These are phyloP conservation scores for Aspergillus sojae DNA, from an alignment of 2,329 filamentous ascomycete genomes.

Conservation along the genomic window DNA sequence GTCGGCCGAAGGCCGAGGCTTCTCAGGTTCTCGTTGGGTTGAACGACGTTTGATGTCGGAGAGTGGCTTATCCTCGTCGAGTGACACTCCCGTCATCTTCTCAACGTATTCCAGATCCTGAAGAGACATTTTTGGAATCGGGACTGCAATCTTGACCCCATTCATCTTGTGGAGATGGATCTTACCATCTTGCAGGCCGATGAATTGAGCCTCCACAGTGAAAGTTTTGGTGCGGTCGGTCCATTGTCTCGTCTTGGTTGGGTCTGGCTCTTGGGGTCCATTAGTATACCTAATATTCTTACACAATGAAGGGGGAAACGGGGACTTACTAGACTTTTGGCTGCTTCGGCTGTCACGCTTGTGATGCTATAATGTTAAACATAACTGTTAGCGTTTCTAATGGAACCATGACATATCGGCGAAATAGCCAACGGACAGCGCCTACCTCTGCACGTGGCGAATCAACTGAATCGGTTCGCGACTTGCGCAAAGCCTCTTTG, in stretches of 20 bases:
- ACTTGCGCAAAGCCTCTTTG: conserved; percentile 72
- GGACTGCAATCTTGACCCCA: conserved; percentile 96
- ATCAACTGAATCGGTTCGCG: conserved; percentile 59
- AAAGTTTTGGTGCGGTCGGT: conserved; percentile 94
- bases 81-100: conserved; percentile 77
- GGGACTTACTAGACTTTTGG: conserved; percentile 71
- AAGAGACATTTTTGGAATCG: conserved; percentile 91
- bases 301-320: neutral
- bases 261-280: conserved; percentile 70
- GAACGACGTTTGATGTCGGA: conserved; percentile 70
- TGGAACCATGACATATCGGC: neutral
- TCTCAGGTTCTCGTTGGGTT: conserved; percentile 17
- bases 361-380: conserved; percentile 65
- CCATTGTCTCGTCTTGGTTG: conserved; percentile 84
- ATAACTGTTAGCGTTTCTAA: conserved; percentile 63
- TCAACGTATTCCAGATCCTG: conserved; percentile 97
- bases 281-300: conserved; percentile 2
- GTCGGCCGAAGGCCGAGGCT: conserved; percentile 38
- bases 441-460: conserved; percentile 70
- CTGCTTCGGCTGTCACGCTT: conserved; percentile 69
- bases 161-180: conserved; percentile 98
- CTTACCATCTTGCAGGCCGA: conserved; percentile 91
- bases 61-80: conserved; percentile 90
- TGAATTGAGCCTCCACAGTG: conserved; percentile 95
- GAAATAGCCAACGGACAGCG: conserved; percentile 50